Evolutionary conservation across 1,139 yeast genomes (phyloP), one percentile per base, ranked within the genome.

Genomic region (Chernovozyma sophiae-reginae): DNA sequence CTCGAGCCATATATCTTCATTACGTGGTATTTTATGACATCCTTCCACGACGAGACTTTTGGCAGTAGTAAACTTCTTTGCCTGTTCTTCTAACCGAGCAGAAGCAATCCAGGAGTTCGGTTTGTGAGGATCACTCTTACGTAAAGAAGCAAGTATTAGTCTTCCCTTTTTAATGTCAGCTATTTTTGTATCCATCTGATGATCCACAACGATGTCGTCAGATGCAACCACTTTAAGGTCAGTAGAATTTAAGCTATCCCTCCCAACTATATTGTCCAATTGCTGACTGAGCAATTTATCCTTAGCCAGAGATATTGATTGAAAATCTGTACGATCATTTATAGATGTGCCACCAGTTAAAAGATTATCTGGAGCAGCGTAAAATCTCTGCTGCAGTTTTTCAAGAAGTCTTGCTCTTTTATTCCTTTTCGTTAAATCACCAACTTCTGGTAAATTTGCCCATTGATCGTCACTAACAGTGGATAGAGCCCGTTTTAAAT

Each of bases 31-130:
- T 34, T 64, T 65, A 6, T 65, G 67, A 53, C 96, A 86, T 2
- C 95, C 98, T 51, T 86, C 78, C 22, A 68, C 69, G 4, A 89
- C 81, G 11, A 84, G 47, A 26, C 62, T 60, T 42, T 74, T 72
- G 0, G 98, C 97, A 19, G 62, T 60, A 4, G 62, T 62, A 40
- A 66, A 65, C 38, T 79, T 79, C 30, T 70, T 68, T 1, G 81
- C 83, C 35, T 73, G 75, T 43, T 79, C 84, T 53, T 92, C 97
- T 10, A 89, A 56, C 34, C 89, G 61, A 0, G 96, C 95, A 27
- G 90, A 77, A 0, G 95, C 87, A 22, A 92, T 85, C 96, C 97
- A 92, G 11, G 87, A 86, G 35, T 77, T 75, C 0, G 95, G 74
- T 40, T 81, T 82, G 32, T 65, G 60, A 0, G 97, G 96, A 48